Conservation (phyloP, 495 filamentous ascomycete species). For the Aspergillus wentii region DNA sequence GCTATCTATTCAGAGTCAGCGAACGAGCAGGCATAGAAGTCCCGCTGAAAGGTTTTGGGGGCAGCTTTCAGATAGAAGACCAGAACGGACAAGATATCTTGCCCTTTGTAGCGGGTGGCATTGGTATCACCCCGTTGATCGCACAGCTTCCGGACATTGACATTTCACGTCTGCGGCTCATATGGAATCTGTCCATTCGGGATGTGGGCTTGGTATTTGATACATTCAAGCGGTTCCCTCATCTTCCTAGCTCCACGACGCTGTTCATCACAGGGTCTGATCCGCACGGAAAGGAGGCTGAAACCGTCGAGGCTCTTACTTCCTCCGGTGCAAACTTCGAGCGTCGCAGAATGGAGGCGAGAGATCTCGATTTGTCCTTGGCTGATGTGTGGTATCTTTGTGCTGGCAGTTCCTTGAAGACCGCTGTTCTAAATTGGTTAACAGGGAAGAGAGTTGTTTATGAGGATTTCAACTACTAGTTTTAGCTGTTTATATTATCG, state of each 20-base stretch:
- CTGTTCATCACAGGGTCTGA: constrained; percentile 57
- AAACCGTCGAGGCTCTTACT: constrained; percentile 19
- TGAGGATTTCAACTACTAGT: constrained; percentile 70
- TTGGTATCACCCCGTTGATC: constrained; percentile 76
- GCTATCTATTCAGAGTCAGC: constrained; percentile 56
- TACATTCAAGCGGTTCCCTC: constrained; percentile 45
- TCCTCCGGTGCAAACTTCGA: constrained; percentile 37
- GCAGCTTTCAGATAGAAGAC: constrained; percentile 54
- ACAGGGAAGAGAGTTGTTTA: constrained; percentile 55
- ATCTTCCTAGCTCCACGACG: constrained; percentile 44
- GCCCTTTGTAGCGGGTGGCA: constrained; percentile 66
- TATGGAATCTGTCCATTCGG: constrained; percentile 59
- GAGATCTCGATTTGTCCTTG: constrained; percentile 43
- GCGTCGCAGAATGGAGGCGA: constrained; percentile 47
- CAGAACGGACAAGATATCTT: constrained; percentile 20
- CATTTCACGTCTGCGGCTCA: constrained; percentile 41
- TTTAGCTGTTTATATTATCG: too few species aligned
- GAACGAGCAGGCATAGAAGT: constrained; percentile 52
- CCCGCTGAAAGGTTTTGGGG: constrained; percentile 66
- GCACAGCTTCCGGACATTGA: constrained; percentile 51
- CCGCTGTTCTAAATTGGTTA: constrained; percentile 56
- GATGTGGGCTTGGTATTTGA: constrained; percentile 63
- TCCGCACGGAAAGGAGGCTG: constrained; percentile 13
- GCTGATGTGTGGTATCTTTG: constrained; percentile 64
- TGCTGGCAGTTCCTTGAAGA: constrained; percentile 52